Evolutionary conservation across 768 basidiomycete genomes (phyloP).

Genomic region (Leucocoprinus leucothites): DNA sequence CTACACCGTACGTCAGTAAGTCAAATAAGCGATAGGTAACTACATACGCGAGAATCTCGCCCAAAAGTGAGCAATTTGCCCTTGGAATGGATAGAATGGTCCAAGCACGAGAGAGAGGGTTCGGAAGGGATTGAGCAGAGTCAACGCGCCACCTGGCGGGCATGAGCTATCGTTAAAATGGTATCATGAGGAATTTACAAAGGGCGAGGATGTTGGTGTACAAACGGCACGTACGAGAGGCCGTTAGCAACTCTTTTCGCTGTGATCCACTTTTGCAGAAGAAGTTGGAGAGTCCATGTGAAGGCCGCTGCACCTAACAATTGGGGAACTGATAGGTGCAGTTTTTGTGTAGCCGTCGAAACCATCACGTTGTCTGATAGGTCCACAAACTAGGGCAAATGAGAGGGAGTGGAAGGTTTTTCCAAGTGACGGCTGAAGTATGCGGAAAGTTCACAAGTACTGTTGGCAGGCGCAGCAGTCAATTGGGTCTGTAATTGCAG

Average conservation of each 20-base stretch:
- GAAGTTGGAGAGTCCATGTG: background rate
- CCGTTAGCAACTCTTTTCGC: background rate
- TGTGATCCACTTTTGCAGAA: slow-evolving; percentile 1
- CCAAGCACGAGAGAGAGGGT: slow-evolving; percentile 23
- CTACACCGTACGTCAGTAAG: slow-evolving; percentile 19
- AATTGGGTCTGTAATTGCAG: too few relatives aligned
- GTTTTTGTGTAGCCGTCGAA: too few relatives aligned
- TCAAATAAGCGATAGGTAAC: background rate
- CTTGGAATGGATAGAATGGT: slow-evolving; percentile 30
- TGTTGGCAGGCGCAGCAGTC: too few relatives aligned
- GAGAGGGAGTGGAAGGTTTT: too few relatives aligned
- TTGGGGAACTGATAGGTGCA: background rate
- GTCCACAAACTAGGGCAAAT: too few relatives aligned
- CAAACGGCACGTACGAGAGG: background rate
- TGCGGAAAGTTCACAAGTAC: too few relatives aligned
- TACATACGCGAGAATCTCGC: slow-evolving; percentile 34
- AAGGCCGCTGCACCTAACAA: background rate
- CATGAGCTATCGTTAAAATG: background rate
- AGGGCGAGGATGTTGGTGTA: too few relatives aligned
- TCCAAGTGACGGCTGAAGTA: too few relatives aligned
- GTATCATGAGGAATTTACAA: background rate
- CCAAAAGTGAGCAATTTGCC: slow-evolving; percentile 29
- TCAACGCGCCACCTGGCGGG: slow-evolving; percentile 12
- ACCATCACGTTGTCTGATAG: too few relatives aligned
- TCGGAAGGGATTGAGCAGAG: slow-evolving; percentile 29